Evolutionary conservation across 2,329 filamentous ascomycete species (phyloP).

Genomic region (Pleomassaria siparia): DNA sequence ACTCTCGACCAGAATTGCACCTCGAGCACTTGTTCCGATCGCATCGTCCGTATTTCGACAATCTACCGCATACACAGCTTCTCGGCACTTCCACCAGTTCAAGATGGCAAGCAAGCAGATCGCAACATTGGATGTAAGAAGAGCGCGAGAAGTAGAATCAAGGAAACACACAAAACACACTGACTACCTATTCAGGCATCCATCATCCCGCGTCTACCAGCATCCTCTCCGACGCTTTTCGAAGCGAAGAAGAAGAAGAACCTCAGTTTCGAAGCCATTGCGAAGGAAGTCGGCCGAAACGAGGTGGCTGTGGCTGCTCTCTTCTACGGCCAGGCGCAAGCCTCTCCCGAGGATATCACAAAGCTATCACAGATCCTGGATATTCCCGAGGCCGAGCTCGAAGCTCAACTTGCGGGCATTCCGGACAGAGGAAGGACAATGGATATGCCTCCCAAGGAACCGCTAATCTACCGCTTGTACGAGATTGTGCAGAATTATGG

Average conservation of each 20-base stretch:
- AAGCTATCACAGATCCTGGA: conserved; percentile 68
- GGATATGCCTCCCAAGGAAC: conserved; percentile 83
- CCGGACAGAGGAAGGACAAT: conserved; percentile 78
- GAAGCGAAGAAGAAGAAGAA: conserved; percentile 74
- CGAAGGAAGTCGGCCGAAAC: conserved; percentile 69
- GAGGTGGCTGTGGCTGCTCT: conserved; percentile 85
- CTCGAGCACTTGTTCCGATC: conserved; percentile 33
- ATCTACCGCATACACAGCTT: conserved; percentile 21
- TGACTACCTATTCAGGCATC: conserved; percentile 54
- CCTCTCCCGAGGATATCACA: conserved; percentile 68
- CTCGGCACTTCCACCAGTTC: conserved; percentile 30
- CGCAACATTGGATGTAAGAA: conserved; percentile 40
- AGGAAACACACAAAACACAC: conserved; percentile 10
- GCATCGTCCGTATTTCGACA: conserved; percentile 22
- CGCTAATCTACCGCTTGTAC: conserved; percentile 85
- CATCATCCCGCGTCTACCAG: conserved; percentile 68
- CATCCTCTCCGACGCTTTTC: conserved; percentile 73
- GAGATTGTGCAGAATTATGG: conserved; percentile 98
- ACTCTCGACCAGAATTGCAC: conserved; percentile 31
- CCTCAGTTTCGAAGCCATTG: conserved; percentile 79
- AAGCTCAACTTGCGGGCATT: conserved; percentile 67
- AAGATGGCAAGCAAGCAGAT: conserved; percentile 43
- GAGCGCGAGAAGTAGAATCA: not conserved
- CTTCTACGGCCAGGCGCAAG: conserved; percentile 85
- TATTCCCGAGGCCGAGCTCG: conserved; percentile 59